Base-by-base conservation (phyloP, 2,329 filamentous ascomycete genomes). In the Zalaria sp. region DNA sequence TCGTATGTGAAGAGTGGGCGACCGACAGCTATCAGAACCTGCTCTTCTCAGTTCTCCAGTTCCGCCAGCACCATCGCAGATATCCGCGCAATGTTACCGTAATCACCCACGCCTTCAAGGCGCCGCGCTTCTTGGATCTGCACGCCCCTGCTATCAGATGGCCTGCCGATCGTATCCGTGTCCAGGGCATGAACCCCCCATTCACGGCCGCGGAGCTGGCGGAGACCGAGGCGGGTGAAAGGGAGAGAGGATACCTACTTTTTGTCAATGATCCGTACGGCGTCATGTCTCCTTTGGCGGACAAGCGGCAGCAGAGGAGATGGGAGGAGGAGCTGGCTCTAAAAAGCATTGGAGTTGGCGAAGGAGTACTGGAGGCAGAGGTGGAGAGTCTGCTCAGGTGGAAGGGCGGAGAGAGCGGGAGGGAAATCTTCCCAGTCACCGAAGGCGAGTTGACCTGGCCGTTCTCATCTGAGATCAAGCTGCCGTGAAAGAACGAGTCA, bases 11-110 rank as follows among this genome's bases (percentile, higher is more conserved):
- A 55, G 72, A 79, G 5, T 69, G 73, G 42, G 85, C 88, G 0
- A 77, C 89, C 1, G 88, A 95, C 59, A 89, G 82, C 2, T 89
- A 85, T 54, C 80, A 87, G 56, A 94, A 94, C 56, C 63, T 94
- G 4, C 62, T 93, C 10, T 87, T 88, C 57, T 81, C 81, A 8
- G 65, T 93, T 53, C 67, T 81, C 47, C 65, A 68, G 3, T 75
- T 72, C 45, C 53, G 57, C 4, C 54, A 57, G 27, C 53, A 53
- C 3, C 58, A 55, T 2, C 63, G 63, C 3, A 40, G 37, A 1
- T 69, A 66, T 46, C 67, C 67, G 1, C 48, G 53, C 18, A 53
- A 56, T 1, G 53, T 69, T 25, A 63, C 62, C 1, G 50, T 69
- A 28, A 56, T 69, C 27, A 68, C 65, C 2, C 66, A 69, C 50